These are phyloP conservation scores for Dispira simplex DNA, from an alignment of 192 early-diverging fungal genomes.

Conservation along the genomic window DNA sequence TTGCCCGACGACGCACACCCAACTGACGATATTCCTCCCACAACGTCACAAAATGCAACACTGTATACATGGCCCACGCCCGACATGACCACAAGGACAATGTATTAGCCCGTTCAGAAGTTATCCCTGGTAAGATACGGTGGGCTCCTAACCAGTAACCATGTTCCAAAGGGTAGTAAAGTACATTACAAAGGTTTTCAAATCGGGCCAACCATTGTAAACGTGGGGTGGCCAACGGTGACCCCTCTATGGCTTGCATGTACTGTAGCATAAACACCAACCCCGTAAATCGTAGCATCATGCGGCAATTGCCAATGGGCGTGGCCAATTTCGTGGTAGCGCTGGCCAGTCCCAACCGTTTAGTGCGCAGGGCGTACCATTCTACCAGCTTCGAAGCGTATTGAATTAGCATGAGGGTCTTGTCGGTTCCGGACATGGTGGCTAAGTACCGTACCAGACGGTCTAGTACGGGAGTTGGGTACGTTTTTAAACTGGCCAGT, in stretches of 20 bases:
- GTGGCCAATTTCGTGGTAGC: slow-evolving; percentile 63
- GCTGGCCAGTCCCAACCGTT: slow-evolving; percentile 36
- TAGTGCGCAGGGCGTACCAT: slow-evolving; percentile 48
- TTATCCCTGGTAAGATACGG: slow-evolving; percentile 42
- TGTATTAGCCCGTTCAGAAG: slow-evolving; percentile 51
- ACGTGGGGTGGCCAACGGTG: slow-evolving; percentile 43
- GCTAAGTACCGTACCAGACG: slow-evolving; percentile 27
- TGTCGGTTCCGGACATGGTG: slow-evolving; percentile 44
- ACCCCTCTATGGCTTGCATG: slow-evolving; percentile 60
- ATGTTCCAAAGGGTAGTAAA: slow-evolving; percentile 96
- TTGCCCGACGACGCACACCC: slow-evolving; percentile 24
- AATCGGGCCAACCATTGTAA: slow-evolving; percentile 57
- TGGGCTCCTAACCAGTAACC: slow-evolving; percentile 87
- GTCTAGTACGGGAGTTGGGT: background rate
- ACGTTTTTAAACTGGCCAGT: background rate
- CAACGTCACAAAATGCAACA: slow-evolving; percentile 75
- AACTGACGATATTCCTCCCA: slow-evolving; percentile 45
- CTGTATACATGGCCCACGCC: slow-evolving; percentile 91
- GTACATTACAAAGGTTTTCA: slow-evolving; percentile 72
- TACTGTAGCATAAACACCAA: slow-evolving; percentile 78
- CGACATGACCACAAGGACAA: slow-evolving; percentile 89
- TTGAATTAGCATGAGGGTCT: slow-evolving; percentile 64
- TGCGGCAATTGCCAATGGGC: slow-evolving; percentile 84
- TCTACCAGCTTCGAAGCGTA: slow-evolving; percentile 85
- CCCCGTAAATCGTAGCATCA: slow-evolving; percentile 75